Percentiles rank a stretch among this genome's conserved stretches.
Conservation (phyloP, 2,329 filamentous ascomycete genomes). For the Ascosphaera apis region DNA sequence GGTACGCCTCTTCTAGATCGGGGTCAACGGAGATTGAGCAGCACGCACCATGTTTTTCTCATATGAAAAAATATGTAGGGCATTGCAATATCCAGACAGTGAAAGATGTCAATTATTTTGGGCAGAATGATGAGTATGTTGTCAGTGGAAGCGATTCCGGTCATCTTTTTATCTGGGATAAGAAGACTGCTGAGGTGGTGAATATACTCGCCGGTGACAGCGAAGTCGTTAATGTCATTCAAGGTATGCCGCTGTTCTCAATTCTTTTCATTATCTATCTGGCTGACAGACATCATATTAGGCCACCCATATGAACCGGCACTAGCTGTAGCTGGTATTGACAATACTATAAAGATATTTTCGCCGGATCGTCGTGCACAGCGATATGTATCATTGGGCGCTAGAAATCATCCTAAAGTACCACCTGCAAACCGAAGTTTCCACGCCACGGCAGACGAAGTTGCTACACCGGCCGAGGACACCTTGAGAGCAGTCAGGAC, state of each 20-base stretch:
- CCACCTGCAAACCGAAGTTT: too few species aligned
- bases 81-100: constrained; percentile 46
- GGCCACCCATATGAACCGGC: constrained; percentile 45
- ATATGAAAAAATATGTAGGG: constrained; percentile 35
- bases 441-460: too few species aligned
- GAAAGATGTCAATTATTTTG: constrained; percentile 48
- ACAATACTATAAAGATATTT: constrained; percentile 46
- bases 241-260: constrained; percentile 21
- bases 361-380: constrained; percentile 35
- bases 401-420: not conserved
- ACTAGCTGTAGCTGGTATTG: constrained; percentile 42
- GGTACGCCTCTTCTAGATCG: constrained; percentile 12
- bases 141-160: constrained; percentile 44
- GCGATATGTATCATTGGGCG: constrained; percentile 20
- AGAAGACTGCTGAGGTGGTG: constrained; percentile 34
- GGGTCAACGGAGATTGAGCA: constrained; percentile 26
- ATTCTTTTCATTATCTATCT: not conserved
- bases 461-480: too few species aligned
- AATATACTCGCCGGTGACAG: constrained; percentile 44
- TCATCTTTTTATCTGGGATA: constrained; percentile 47
- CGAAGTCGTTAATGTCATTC: constrained; percentile 46
- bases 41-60: constrained; percentile 30
- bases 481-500: too few species aligned
- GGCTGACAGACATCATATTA: constrained; percentile 8
- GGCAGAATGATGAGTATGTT: constrained; percentile 43